Evolutionary conservation across 495 filamentous ascomycete genomes (phyloP), one percentile per base, ranked within the genome.

Genomic region (Eremomyces bilateralis): DNA sequence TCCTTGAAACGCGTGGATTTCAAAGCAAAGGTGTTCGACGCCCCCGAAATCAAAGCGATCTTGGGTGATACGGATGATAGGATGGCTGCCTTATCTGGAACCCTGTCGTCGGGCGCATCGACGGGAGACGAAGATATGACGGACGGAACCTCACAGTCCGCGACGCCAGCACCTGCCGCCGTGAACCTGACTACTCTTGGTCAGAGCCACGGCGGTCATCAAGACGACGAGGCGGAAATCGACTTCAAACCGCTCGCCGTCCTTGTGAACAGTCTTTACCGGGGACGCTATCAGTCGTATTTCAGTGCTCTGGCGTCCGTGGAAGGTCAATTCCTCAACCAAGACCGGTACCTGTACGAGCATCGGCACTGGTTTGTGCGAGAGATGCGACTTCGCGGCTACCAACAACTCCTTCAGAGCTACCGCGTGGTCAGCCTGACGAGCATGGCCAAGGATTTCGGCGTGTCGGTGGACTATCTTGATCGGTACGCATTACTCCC

Each of bases 11-110:
- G 88, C 29, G 80, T 95, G 8, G 88, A 97, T 54, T 97, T 97
- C 65, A 97, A 97, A 62, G 77, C 76, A 37, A 94, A 94, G 59
- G 88, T 97, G 15, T 81, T 94, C 29, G 88, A 97, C 54, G 90
- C 88, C 10, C 84, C 88, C 2, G 88, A 97, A 57, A 94, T 95
- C 62, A 81, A 81, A 54, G 90, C 88, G 13, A 84, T 97, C 32
- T 65, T 97, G 5, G 88, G 90, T 36, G 73, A 83, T 45, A 72
- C 76, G 17, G 80, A 84, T 35, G 84, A 94, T 43, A 80, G 79
- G 46, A 56, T 91, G 21, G 66, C 80, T 27, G 83, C 80, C 0
- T 58, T 93, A 29, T 62, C 67, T 16, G 83, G 83, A 3, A 69
- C 73, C 29, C 56, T 76, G 17, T 81, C 80, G 2, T 69, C 81